These are phyloP conservation scores for Nicotiana benthamiana DNA, from an alignment of 257 asterid genomes.

Conservation along the genomic window DNA sequence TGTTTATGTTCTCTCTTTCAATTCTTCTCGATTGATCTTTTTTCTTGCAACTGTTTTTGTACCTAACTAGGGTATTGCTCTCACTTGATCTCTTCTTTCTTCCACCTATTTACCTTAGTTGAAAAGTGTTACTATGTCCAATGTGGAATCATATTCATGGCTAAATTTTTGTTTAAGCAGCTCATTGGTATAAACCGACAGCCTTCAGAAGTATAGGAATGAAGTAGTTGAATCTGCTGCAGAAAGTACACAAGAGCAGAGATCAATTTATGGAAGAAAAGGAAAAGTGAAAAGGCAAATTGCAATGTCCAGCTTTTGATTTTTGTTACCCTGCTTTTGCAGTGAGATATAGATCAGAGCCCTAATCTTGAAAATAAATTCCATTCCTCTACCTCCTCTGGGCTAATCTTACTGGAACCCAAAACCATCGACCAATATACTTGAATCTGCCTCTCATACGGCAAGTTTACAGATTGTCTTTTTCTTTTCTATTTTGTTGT, in stretches of 20 bases:
- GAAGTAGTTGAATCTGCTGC: not conserved
- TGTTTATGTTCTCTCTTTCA: not conserved
- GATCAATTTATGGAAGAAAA: not conserved
- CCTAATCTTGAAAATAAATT: not conserved
- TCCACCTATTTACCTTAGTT: not conserved
- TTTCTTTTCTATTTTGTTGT: not conserved
- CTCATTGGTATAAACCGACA: not conserved
- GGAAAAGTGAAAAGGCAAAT: not conserved
- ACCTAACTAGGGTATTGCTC: not conserved
- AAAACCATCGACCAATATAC: not conserved
- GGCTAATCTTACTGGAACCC: not conserved
- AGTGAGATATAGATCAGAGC: not conserved
- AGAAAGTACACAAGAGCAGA: not conserved
- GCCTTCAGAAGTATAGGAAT: not conserved
- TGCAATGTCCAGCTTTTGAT: not conserved
- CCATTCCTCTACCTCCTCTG: not conserved
- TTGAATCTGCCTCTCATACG: not conserved
- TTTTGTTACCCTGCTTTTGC: not conserved
- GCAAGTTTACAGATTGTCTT: not conserved
- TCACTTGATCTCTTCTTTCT: not conserved
- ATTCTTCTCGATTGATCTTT: not conserved
- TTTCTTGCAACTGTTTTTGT: not conserved
- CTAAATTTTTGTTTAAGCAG: not conserved
- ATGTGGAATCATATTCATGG: not conserved
- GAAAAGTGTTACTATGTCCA: not conserved